Base-by-base conservation (phyloP, 257 asterid species). In the Echium plantagineum region DNA sequence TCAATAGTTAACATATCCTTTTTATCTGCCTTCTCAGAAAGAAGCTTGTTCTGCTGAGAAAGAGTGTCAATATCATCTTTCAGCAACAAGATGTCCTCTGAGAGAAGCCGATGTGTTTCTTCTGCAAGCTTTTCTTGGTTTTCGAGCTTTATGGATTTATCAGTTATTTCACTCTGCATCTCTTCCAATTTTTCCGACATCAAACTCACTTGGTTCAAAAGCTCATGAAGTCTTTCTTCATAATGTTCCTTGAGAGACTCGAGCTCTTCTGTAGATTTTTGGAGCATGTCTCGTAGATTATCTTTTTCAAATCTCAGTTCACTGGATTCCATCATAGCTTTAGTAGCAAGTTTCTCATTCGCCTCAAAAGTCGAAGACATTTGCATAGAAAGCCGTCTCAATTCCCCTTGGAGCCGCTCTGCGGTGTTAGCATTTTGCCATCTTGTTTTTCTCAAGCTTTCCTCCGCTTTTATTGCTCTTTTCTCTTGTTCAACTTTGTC, bases 401-500 rank as follows among this genome's bases (percentile, higher is more conserved):
- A 81, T 66, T 89, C 96, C 71, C 79, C 94, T 74, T 93, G 95
- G 53, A 89, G 86, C 74, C 83, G 78, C 68, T 86, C 96, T 15
- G 96, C 97, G 0, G 89, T 80, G 58, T 75, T 86, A 28, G 79
- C 95, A 59, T 86, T 93, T 75, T 80, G 86, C 85, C 74, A 75
- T 66, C 89, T 63, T 13, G 82, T 81, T 75, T 85, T 89, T 72
- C 95, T 80, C 73, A 93, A 75, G 22, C 81, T 69, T 74, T 89
- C 97, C 77, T 93, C 97, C 31, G 97, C 96, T 69, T 66, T 74
- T 64, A 86, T 81, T 2, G 99, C 96, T 83, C 99, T 77, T 73
- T 85, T 82, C 69, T 93, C 97, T 76, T 89, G 96, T 84, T 93
- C 93, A 18, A 89, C 77, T 73, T 83, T 93, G 61, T 82, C 76